Evolutionary conservation across 352 stramenopile genomes (phyloP).

Genomic region (Globisporangium echinulatum): DNA sequence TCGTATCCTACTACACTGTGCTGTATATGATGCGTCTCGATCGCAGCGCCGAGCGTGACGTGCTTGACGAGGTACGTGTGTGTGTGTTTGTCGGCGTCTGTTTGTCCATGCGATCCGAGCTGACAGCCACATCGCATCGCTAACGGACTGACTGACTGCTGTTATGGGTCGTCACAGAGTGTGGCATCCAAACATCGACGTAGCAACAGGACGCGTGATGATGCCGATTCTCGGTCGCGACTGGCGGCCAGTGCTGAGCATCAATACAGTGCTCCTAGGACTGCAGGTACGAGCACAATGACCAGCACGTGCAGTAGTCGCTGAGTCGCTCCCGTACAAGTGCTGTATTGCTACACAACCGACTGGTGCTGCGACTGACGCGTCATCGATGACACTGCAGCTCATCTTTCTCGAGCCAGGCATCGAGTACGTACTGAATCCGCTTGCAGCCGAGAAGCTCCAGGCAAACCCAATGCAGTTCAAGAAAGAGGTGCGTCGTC

Average conservation of each 20-base stretch:
- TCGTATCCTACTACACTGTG: too few relatives aligned
- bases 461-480: constrained; percentile 40
- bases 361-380: too few relatives aligned
- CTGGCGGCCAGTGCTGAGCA: constrained; percentile 79
- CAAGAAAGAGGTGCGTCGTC: constrained; percentile 26
- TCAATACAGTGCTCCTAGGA: constrained; percentile 81
- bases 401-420: constrained; percentile 77
- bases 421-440: constrained; percentile 65
- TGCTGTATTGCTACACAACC: too few relatives aligned
- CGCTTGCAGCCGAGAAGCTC: constrained; percentile 40
- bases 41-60: constrained; percentile 56
- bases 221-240: constrained; percentile 81
- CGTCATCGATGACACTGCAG: constrained; percentile 15
- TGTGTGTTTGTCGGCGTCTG: too few relatives aligned
- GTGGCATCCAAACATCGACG: constrained; percentile 84
- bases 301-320: too few relatives aligned
- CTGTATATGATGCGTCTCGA: too few relatives aligned
- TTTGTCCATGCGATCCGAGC: too few relatives aligned
- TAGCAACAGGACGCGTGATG: constrained; percentile 73
- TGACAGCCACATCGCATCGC: too few relatives aligned
- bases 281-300: constrained; percentile 42
- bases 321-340: too few relatives aligned
- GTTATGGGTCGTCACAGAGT: constrained; percentile 32
- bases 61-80: constrained; percentile 52
- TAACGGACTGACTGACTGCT: constrained; percentile 6